phyloP scores from a whole-genome alignment of 345 rosid genomes.

The Pistacia vera region DNA sequence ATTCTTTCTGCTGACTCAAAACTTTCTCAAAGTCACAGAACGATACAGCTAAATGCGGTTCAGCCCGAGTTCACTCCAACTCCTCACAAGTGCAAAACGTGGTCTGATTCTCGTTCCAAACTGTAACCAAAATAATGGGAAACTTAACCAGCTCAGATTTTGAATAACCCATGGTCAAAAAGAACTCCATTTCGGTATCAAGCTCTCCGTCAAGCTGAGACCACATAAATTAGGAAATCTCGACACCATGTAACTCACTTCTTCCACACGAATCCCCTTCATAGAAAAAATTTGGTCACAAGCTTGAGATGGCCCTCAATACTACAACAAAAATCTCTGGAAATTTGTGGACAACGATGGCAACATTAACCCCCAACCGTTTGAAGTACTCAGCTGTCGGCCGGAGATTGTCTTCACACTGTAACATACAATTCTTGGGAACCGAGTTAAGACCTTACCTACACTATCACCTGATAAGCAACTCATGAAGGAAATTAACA shows the following conservation, averaged over 20 bases:
- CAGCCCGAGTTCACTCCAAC: too few species aligned
- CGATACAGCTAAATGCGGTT: too few species aligned
- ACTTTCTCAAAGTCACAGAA: too few species aligned
- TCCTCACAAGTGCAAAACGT: slow-evolving; percentile 43
- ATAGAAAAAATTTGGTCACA: slow-evolving; percentile 11
- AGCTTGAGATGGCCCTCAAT: background rate
- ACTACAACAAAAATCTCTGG: too few species aligned
- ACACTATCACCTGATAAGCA: slow-evolving; percentile 39
- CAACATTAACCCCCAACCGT: too few species aligned
- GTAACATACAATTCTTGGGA: slow-evolving; percentile 36
- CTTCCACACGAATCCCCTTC: slow-evolving; percentile 39
- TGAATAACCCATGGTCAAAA: slow-evolving; percentile 47
- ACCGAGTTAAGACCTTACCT: slow-evolving; percentile 42
- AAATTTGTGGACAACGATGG: too few species aligned
- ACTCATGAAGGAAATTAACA: slow-evolving; percentile 40
- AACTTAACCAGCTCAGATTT: background rate
- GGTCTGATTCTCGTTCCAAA: slow-evolving; percentile 31
- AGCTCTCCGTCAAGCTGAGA: background rate
- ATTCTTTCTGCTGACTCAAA: too few species aligned
- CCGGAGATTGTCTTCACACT: slow-evolving; percentile 35
- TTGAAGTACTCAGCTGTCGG: slow-evolving; percentile 6
- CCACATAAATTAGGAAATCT: slow-evolving; percentile 33
- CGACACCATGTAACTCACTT: slow-evolving; percentile 9
- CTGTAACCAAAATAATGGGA: background rate
- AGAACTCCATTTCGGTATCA: slow-evolving; percentile 28